Evolutionary conservation across 768 basidiomycete species (phyloP).

Genomic region (Strobilomyces echinocephalus): DNA sequence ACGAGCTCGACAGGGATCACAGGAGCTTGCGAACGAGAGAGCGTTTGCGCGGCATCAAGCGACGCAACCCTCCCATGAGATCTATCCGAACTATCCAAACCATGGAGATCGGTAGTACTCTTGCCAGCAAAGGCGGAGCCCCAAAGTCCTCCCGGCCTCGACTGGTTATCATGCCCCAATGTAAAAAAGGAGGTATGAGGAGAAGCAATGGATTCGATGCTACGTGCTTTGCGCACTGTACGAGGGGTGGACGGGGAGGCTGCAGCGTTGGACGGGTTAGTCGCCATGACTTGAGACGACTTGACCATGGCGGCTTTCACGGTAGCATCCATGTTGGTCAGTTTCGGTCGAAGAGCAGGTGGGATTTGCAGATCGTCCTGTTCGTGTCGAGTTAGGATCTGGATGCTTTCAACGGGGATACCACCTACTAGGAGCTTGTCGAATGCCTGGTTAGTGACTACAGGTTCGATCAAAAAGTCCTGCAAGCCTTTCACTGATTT

Average conservation of each 20-base stretch:
- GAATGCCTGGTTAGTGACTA: constrained; percentile 64
- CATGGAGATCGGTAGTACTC: constrained; percentile 29
- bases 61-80: constrained; percentile 58
- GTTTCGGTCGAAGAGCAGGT: constrained; percentile 66
- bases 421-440: constrained; percentile 71
- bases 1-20: constrained; percentile 34
- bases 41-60: constrained; percentile 47
- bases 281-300: constrained; percentile 64
- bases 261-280: constrained; percentile 33
- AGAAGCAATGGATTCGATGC: constrained; percentile 65
- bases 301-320: constrained; percentile 92
- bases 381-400: constrained; percentile 4
- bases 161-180: constrained; percentile 33
- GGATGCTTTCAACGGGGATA: background rate
- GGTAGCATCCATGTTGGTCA: constrained; percentile 73
- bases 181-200: constrained; percentile 40
- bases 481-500: constrained; percentile 41
- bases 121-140: constrained; percentile 26
- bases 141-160: constrained; percentile 23
- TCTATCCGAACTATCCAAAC: constrained; percentile 26
- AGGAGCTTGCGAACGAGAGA: constrained; percentile 52
- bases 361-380: constrained; percentile 92
- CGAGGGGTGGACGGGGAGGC: constrained; percentile 44
- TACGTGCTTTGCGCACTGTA: constrained; percentile 62
- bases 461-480: constrained; percentile 31